Evolutionary conservation across 768 basidiomycete species (phyloP).

Genomic region (Udeniomyces megalosporus): DNA sequence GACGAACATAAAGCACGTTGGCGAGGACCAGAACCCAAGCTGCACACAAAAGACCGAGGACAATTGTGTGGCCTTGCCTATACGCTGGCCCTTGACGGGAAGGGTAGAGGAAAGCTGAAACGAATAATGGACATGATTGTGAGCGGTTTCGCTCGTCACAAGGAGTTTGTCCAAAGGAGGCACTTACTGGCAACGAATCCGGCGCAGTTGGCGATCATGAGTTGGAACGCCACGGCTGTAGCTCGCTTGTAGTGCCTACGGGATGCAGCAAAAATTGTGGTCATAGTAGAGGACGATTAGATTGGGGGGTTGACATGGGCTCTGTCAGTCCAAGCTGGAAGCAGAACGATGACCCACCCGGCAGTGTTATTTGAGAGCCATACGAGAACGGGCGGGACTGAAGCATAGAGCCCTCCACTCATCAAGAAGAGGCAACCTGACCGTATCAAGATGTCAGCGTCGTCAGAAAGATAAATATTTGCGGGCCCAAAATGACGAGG

Average conservation of each 20-base stretch:
- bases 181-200: slow-evolving; percentile 14
- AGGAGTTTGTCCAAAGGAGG: too few species aligned
- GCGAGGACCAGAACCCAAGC: slow-evolving; percentile 20
- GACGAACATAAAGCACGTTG: slow-evolving; percentile 19
- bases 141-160: too few species aligned
- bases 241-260: slow-evolving; percentile 17
- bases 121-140: too few species aligned
- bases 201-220: slow-evolving; percentile 22
- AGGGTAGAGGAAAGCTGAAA: slow-evolving; percentile 18
- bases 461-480: too few species aligned
- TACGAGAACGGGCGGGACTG: slow-evolving; percentile 22
- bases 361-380: slow-evolving; percentile 22
- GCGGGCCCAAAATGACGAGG: too few species aligned
- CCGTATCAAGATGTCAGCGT: too few species aligned
- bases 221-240: slow-evolving; percentile 21
- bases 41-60: slow-evolving; percentile 19
- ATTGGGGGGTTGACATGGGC: too few species aligned
- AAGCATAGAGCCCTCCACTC: slow-evolving; percentile 21
- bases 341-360: too few species aligned
- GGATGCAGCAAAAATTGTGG: too few species aligned
- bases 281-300: too few species aligned
- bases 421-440: slow-evolving; percentile 22
- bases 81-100: slow-evolving; percentile 17
- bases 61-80: slow-evolving; percentile 18
- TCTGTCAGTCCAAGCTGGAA: too few species aligned